Evolutionary conservation across 768 basidiomycete genomes (phyloP), one percentile per base, ranked within the genome.

Genomic region (Boletus reticuloceps): DNA sequence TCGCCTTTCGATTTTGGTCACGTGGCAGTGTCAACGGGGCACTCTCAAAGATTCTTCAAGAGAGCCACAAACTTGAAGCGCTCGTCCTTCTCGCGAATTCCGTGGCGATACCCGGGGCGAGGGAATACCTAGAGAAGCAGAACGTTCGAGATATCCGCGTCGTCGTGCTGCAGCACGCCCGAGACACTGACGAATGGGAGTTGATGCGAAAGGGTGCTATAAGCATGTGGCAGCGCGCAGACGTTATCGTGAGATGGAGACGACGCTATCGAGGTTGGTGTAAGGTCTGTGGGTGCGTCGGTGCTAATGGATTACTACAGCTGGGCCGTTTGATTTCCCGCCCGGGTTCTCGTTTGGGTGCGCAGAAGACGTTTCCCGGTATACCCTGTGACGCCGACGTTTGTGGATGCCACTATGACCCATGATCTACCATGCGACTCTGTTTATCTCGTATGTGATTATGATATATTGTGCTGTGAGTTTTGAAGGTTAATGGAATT

Each of bases 1-100:
- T 60, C 6, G 48, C 61, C 4, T 65, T 60, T 36, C 56, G 62
- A 2, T 51, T 59, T 36, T 64, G 62, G 62, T 48, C 39, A 12
- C 56, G 59, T 6, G 54, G 62, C 1, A 58, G 43, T 16, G 46
- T 62, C 38, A 27, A 47, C 7, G 16, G 25, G 1, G 56, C 58
- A 2, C 54, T 62, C 2, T 40, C 34, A 32, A 40, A 37, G 43
- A 60, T 58, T 10, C 51, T 59, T 0, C 31, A 9, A 8, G 38
- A 50, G 41, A 55, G 57, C 12, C 37, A 31, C 1, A 52, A 27
- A 6, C 44, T 65, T n/a, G 6, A 27, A n/a, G 54, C 56, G 16
- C 45, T 65, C 8, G 37, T 58, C 6, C 56, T 60, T 5, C 51
- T 61, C 2, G 49, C 50, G 6, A 57, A 65, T 22, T 20, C 29